phyloP scores from a whole-genome alignment of 2,329 filamentous ascomycete genomes.

The Paecilomyces formosus region DNA sequence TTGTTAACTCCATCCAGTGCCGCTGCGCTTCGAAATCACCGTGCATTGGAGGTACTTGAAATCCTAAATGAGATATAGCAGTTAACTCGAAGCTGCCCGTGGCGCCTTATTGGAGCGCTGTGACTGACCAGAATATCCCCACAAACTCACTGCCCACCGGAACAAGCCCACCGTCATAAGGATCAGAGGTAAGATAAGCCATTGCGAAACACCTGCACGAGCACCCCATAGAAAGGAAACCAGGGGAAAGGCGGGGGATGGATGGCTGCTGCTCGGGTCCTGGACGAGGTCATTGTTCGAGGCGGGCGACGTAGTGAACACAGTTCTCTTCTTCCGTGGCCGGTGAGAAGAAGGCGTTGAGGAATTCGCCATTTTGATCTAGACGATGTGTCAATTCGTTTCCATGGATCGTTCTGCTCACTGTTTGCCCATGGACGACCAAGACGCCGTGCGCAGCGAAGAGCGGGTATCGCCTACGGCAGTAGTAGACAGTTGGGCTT shows the following conservation, averaged over 20 bases:
- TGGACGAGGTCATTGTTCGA: conserved; percentile 36
- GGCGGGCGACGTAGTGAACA: conserved; percentile 21
- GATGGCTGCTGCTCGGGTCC: conserved; percentile 37
- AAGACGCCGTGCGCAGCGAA: neutral
- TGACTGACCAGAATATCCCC: conserved; percentile 80
- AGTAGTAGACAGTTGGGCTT: neutral
- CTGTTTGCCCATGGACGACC: neutral
- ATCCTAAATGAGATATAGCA: conserved; percentile 46
- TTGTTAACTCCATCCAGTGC: conserved; percentile 98
- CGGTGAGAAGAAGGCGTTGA: conserved; percentile 29
- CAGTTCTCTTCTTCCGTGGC: conserved; percentile 40
- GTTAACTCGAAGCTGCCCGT: neutral
- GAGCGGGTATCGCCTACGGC: neutral
- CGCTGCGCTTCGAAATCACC: conserved; percentile 97
- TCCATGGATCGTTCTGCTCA: conserved; percentile 14
- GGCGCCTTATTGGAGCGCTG: neutral
- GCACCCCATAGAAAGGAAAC: conserved; percentile 93
- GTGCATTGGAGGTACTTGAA: conserved; percentile 76
- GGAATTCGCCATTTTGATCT: conserved; percentile 18
- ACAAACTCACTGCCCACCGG: conserved; percentile 83
- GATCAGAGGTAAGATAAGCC: conserved; percentile 80
- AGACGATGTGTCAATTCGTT: conserved; percentile 7
- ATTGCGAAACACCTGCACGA: conserved; percentile 74
- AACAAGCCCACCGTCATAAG: conserved; percentile 89
- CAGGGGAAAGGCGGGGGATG: conserved; percentile 72